phyloP scores from a whole-genome alignment of 768 basidiomycete genomes.

The Macrolepiota dolichaula region DNA sequence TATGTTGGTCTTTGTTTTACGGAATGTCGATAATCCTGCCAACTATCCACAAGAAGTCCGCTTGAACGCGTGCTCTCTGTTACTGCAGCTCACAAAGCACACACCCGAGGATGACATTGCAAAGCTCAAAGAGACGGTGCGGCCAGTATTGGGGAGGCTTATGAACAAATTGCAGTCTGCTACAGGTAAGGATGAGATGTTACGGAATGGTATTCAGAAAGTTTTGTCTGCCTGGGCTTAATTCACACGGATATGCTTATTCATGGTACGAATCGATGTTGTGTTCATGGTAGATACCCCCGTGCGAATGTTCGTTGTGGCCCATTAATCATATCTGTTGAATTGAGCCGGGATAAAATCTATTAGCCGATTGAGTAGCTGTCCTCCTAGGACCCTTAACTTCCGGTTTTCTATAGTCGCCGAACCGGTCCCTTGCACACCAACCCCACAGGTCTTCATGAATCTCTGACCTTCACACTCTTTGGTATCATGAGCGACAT shows the following conservation, averaged over 20 bases:
- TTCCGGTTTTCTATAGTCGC: not conserved
- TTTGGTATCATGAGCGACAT: conserved; percentile 21
- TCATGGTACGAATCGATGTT: not conserved
- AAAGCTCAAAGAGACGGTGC: conserved; percentile 46
- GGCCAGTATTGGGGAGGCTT: conserved; percentile 50
- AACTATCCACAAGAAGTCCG: conserved; percentile 75
- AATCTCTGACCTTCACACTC: not conserved
- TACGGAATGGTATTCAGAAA: conserved; percentile 35
- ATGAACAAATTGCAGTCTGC: conserved; percentile 32
- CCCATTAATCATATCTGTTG: not conserved
- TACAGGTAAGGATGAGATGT: conserved; percentile 36
- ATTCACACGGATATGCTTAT: not conserved
- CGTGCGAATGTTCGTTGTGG: not conserved
- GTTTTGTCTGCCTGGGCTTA: conserved; percentile 39
- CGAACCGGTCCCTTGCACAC: not conserved
- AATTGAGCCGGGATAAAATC: too few relatives aligned
- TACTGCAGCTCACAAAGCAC: conserved; percentile 61
- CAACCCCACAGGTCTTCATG: not conserved
- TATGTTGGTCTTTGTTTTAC: conserved; percentile 61
- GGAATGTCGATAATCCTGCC: conserved; percentile 50
- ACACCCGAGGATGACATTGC: conserved; percentile 43
- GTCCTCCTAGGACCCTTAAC: too few relatives aligned
- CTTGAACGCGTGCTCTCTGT: conserved; percentile 69
- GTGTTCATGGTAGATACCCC: not conserved
- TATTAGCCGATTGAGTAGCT: too few relatives aligned